A percentile compares a stretch with the other conserved stretches of the same genome.
These are phyloP conservation scores for Kurtzmaniella quercitrusa DNA, from an alignment of 1,139 yeast species.

Conservation along the genomic window DNA sequence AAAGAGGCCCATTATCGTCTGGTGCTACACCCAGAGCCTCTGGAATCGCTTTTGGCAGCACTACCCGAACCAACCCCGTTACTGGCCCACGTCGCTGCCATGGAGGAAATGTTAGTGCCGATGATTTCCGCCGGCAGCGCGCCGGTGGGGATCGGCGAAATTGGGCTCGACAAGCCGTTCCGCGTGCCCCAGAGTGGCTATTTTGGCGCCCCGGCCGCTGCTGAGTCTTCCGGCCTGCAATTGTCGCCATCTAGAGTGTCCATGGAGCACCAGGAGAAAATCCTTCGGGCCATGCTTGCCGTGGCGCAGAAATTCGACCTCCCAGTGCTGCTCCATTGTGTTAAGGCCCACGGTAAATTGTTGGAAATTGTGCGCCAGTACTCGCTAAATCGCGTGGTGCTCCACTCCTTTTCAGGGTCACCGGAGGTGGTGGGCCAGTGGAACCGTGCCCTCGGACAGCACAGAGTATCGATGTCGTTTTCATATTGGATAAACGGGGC, in stretches of 20 bases:
- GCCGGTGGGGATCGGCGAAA: slow-evolving; percentile 65
- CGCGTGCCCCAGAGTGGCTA: slow-evolving; percentile 61
- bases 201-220: slow-evolving; percentile 29
- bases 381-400: slow-evolving; percentile 39
- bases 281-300: slow-evolving; percentile 49
- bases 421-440: slow-evolving; percentile 58
- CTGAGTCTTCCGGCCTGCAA: slow-evolving; percentile 10
- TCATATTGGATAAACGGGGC: slow-evolving; percentile 58
- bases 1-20: slow-evolving; percentile 51
- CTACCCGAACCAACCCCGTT: slow-evolving; percentile 64
- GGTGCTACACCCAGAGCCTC: slow-evolving; percentile 44
- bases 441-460: slow-evolving; percentile 22
- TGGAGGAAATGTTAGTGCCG: slow-evolving; percentile 11
- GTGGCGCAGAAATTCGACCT: slow-evolving; percentile 46
- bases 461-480: slow-evolving; percentile 44
- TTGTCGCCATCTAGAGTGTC: slow-evolving; percentile 48
- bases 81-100: slow-evolving; percentile 27
- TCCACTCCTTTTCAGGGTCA: slow-evolving; percentile 89
- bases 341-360: slow-evolving; percentile 64
- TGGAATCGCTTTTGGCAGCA: slow-evolving; percentile 34
- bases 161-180: slow-evolving; percentile 80
- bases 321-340: slow-evolving; percentile 80
- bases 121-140: neutral
- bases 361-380: slow-evolving; percentile 38
- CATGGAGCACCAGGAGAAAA: slow-evolving; percentile 57